Conservation (phyloP, 1,284 basidiomycete species). For the Ganoderma lingzhi region DNA sequence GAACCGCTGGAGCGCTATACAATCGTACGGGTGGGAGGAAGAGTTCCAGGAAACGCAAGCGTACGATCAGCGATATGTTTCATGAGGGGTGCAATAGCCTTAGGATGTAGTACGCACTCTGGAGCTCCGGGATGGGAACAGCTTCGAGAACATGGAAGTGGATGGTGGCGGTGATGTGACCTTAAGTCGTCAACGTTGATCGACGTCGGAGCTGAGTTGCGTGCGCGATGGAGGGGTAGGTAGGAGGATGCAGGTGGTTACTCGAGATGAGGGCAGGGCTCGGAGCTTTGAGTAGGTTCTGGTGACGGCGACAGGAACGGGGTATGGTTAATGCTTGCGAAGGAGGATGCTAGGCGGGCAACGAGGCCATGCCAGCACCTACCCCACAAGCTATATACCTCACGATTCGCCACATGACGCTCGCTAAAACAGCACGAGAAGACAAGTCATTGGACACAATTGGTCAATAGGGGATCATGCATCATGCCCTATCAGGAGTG, state of each 20-base stretch:
- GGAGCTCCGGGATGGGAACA: conserved; percentile 28
- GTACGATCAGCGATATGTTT: background rate
- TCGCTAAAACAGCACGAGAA: conserved; percentile 1
- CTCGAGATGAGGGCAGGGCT: background rate
- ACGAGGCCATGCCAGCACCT: conserved; percentile 12
- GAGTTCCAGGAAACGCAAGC: background rate
- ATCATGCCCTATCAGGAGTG: conserved; percentile 11
- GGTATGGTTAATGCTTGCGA: conserved; percentile 8
- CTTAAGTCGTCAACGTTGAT: background rate
- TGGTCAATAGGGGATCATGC: conserved; percentile 11
- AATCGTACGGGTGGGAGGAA: conserved; percentile 1
- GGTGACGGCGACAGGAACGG: background rate
- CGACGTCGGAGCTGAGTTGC: background rate
- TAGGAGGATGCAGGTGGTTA: background rate
- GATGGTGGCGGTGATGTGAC: background rate
- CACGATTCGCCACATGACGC: conserved; percentile 12
- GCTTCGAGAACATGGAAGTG: conserved; percentile 29
- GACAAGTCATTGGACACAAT: conserved; percentile 11
- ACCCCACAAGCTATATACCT: conserved; percentile 20
- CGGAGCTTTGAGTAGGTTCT: background rate
- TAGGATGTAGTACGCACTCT: conserved; percentile 21
- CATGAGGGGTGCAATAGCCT: background rate
- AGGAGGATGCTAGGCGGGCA: conserved; percentile 1
- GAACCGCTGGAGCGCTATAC: conserved; percentile 22
- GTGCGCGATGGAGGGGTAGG: background rate